Evolutionary conservation across 257 asterid species (phyloP), one percentile per base, ranked within the genome.

Genomic region (Ophiorrhiza pumila): DNA sequence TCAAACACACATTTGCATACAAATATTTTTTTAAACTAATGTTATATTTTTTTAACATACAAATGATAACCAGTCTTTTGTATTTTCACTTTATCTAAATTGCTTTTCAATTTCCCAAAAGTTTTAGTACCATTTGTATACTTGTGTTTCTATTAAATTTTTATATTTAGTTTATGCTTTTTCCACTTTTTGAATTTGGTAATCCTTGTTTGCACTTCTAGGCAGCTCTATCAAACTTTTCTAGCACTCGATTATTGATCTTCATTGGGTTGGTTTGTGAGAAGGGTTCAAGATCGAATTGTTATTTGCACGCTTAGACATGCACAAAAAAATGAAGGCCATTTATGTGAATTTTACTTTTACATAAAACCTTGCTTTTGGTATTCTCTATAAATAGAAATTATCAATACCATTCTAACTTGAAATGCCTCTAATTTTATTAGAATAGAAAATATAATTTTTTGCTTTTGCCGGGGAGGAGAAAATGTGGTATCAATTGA

Each of bases 261-360:
- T 80, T 81, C 85, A 32, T 83, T 94, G 81, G 95, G 88, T 89
- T 82, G 89, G 90, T 82, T 94, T 34, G 87, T 91, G 67, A 87
- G 90, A 85, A 85, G 86, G 80, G 93, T 94, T 76, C 97, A 91
- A 83, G 92, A 87, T 57, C 89, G 90, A 76, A 86, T 94, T 65
- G 80, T 82, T 71, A 84, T 89, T 65, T 80, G 89, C 82, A 85
- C 96, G 8, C 75, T 94, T 41, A 88, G 96, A 82, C 85, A 86
- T 78, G 79, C 35, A 84, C 86, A 71, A 91, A 83, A 74, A 88
- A 76, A 71, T 86, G 93, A 68, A 92, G 98, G 98, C 88, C 81
- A 80, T 80, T 72, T 27, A 32, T 41, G 20, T 11, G 23, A 29
- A 27, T 49, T 49, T 29, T 35, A 23, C 63, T 46, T 34, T 7